Percentiles rank a stretch among this genome's conserved stretches.
These are phyloP conservation scores for Umbilicaria muhlenbergii DNA, from an alignment of 495 filamentous ascomycete species.

Conservation along the genomic window DNA sequence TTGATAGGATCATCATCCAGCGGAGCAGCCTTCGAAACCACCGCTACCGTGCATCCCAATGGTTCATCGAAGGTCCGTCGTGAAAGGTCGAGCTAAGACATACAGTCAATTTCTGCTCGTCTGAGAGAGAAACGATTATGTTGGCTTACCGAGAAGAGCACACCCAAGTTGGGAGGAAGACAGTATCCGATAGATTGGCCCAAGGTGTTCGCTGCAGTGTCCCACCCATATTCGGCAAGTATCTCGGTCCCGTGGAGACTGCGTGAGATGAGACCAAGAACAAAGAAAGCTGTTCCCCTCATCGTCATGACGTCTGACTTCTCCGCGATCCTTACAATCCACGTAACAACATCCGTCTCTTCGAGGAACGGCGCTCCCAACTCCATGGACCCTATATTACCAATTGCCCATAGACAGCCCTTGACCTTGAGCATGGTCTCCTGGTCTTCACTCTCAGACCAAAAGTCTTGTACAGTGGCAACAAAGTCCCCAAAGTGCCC, in stretches of 20 bases:
- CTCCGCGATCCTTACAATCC: conserved; percentile 76
- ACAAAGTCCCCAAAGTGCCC: conserved; percentile 93
- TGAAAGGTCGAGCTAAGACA: conserved; percentile 15
- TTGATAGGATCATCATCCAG: conserved; percentile 51
- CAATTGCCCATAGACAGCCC: conserved; percentile 92
- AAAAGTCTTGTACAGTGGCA: conserved; percentile 69
- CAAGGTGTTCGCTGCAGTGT: conserved; percentile 68
- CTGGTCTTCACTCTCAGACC: conserved; percentile 64
- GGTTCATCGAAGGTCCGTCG: conserved; percentile 16
- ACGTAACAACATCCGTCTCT: conserved; percentile 66
- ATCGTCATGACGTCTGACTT: conserved; percentile 75
- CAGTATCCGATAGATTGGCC: conserved; percentile 77
- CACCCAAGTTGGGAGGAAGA: conserved; percentile 61
- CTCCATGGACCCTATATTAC: conserved; percentile 97
- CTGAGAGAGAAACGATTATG: conserved; percentile 14
- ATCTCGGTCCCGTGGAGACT: conserved; percentile 88
- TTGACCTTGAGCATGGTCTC: conserved; percentile 90
- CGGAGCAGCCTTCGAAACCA: conserved; percentile 29
- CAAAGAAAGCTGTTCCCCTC: conserved; percentile 91
- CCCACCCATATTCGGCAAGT: conserved; percentile 74
- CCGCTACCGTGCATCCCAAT: conserved; percentile 23
- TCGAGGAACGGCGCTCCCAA: conserved; percentile 87
- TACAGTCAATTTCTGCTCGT: background rate
- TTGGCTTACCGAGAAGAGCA: conserved; percentile 50
- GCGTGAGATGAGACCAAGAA: conserved; percentile 79